Evolutionary conservation across 2,329 filamentous ascomycete species (phyloP), one percentile per base, ranked within the genome.

Genomic region (Diplodia seriata): DNA sequence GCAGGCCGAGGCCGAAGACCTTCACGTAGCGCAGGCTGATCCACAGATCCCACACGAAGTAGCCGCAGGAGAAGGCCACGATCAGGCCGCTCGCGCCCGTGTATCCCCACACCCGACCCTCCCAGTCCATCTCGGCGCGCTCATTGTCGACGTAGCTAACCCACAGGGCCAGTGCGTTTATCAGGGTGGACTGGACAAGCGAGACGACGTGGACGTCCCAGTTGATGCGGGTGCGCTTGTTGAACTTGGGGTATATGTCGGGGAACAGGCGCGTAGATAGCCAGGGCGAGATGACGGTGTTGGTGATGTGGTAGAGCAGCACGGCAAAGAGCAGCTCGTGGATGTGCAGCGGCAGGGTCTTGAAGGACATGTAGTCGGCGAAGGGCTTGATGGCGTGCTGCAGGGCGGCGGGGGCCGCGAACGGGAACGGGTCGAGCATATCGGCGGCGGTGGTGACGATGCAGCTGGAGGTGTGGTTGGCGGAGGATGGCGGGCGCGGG

Each of bases 201-300:
- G 91, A 93, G 38, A 95, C 92, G 67, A 94, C 89, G 76, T 94
- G 92, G 29, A 93, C 90, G 77, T 96, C 89, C 92, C 92, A 95
- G 83, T 91, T 95, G 70, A 93, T 83, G 75, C 85, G 86, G 68
- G 90, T 91, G 67, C 86, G 84, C 31, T 82, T 80, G 59, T 88
- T 86, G 72, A 92, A 84, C 57, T 80, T 79, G 38, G 82, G 77
- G 80, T 95, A 95, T 72, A 86, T 83, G 55, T 82, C 76, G 20
- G 90, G 87, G 71, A 90, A 88, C 69, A 93, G 77, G 68, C 81
- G 75, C 55, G 80, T 83, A 40, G 91, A 93, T 43, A 94, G 66
- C 50, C 83, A 74, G 7, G 92, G 92, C 63, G 92, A 90, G 70
- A 93, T 74, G 69, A 88, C 84, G 72, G 83, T 82, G 78, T 89